Conservation (phyloP, 495 filamentous ascomycete genomes). For the Penicillium cataractarum region DNA sequence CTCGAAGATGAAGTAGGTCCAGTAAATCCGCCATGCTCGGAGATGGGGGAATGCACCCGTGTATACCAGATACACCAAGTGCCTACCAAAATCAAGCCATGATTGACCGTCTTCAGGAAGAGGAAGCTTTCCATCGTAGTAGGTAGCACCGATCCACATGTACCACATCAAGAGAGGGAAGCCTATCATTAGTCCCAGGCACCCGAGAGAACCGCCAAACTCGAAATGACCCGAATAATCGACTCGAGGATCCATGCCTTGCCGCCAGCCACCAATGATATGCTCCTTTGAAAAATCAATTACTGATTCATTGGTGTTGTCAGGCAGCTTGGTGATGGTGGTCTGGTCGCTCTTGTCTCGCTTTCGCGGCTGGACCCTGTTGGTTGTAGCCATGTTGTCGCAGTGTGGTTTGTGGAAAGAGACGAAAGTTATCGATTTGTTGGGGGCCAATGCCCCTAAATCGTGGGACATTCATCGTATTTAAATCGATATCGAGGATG, state of each 20-base stretch:
- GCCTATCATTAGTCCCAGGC: constrained; percentile 75
- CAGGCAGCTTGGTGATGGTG: not conserved
- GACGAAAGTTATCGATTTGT: not conserved
- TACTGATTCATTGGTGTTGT: not conserved
- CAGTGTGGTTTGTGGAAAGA: not conserved
- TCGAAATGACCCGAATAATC: constrained; percentile 69
- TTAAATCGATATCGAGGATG: not conserved
- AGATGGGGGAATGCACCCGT: constrained; percentile 75
- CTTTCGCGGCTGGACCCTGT: constrained; percentile 11
- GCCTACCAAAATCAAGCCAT: constrained; percentile 62
- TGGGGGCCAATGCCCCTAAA: not conserved
- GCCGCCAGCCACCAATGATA: constrained; percentile 26
- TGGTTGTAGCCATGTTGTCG: constrained; percentile 11
- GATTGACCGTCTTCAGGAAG: constrained; percentile 61
- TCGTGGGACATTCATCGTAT: too few species aligned
- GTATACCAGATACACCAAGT: constrained; percentile 68
- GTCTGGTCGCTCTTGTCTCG: not conserved
- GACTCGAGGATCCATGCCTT: constrained; percentile 31
- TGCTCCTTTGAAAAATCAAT: constrained; percentile 22
- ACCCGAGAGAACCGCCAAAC: constrained; percentile 81
- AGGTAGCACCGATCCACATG: constrained; percentile 93
- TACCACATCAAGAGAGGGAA: constrained; percentile 96
- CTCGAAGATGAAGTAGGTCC: constrained; percentile 80
- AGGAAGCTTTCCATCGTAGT: constrained; percentile 82
- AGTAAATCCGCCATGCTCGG: constrained; percentile 85